Conservation (phyloP, 768 basidiomycete species). For the Hirschioporus abietinus region DNA sequence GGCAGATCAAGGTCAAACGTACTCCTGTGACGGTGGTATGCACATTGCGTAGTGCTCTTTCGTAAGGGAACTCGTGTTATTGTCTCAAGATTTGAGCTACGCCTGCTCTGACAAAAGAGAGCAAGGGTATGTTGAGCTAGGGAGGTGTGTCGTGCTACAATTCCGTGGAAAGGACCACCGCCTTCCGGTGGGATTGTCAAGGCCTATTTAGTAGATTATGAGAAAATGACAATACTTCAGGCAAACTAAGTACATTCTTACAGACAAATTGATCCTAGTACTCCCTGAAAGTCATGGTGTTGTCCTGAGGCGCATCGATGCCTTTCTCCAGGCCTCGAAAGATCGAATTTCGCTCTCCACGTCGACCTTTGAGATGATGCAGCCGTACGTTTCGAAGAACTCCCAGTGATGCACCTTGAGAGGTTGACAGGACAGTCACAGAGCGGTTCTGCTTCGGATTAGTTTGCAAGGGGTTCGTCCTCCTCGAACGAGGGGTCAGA, state of each 20-base stretch:
- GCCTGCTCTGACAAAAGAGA: slow-evolving; percentile 53
- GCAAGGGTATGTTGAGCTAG: slow-evolving; percentile 41
- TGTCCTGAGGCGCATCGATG: slow-evolving; percentile 10
- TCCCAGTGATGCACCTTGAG: not conserved
- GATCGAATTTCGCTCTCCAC: slow-evolving; percentile 9
- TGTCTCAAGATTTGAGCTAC: slow-evolving; percentile 25
- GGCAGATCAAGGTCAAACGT: not conserved
- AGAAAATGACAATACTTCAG: too few relatives aligned
- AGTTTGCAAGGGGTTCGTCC: slow-evolving; percentile 7
- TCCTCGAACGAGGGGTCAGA: not conserved
- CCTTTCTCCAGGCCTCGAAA: slow-evolving; percentile 9
- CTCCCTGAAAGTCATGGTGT: slow-evolving; percentile 33
- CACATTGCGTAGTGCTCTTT: not conserved
- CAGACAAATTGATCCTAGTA: slow-evolving; percentile 3
- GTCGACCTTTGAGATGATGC: slow-evolving; percentile 7
- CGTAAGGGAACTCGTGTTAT: not conserved
- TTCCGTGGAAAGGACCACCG: slow-evolving; percentile 6
- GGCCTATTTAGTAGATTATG: slow-evolving; percentile 4
- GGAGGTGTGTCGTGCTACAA: slow-evolving; percentile 30
- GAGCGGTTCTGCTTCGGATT: slow-evolving; percentile 1
- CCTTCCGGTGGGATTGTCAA: slow-evolving; percentile 6
- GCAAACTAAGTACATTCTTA: not conserved
- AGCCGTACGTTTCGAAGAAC: not conserved
- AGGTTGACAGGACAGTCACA: not conserved
- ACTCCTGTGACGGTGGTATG: slow-evolving; percentile 3